These are phyloP conservation scores for Diaporthe humulicola DNA, from an alignment of 2,329 filamentous ascomycete species.

Conservation along the genomic window DNA sequence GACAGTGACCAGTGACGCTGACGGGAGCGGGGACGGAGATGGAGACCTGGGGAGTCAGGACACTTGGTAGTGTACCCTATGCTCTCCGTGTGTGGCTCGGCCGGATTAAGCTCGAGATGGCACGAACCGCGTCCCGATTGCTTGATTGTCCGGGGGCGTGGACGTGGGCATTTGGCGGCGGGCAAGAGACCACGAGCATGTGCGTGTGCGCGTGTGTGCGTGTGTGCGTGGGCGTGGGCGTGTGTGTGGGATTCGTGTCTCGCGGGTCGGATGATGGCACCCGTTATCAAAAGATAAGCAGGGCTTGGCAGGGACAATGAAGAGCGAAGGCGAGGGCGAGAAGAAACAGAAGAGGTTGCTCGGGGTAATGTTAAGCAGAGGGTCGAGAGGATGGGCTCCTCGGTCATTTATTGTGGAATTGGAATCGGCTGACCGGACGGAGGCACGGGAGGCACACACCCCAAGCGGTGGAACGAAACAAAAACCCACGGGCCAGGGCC, in stretches of 20 bases:
- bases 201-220: background rate
- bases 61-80: background rate
- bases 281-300: constrained; percentile 31
- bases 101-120: constrained; percentile 28
- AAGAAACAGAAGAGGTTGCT: constrained; percentile 44
- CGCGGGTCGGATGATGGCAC: constrained; percentile 8
- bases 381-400: constrained; percentile 43
- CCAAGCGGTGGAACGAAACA: constrained; percentile 30
- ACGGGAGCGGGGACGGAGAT: constrained; percentile 1
- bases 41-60: constrained; percentile 13
- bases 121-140: constrained; percentile 32
- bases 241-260: constrained; percentile 30
- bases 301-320: constrained; percentile 27
- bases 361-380: constrained; percentile 63
- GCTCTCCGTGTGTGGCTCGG: constrained; percentile 2
- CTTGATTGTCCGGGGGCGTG: constrained; percentile 21
- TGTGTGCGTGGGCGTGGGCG: background rate
- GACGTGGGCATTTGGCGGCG: background rate
- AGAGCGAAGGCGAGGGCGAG: background rate
- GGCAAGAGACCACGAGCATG: background rate
- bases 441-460: constrained; percentile 19
- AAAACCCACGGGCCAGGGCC: constrained; percentile 28
- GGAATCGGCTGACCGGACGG: constrained; percentile 18
- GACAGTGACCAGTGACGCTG: constrained; percentile 4
- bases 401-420: constrained; percentile 38